A percentile compares a stretch with the other conserved stretches of the same genome.
These are phyloP conservation scores for Lobulomyces angularis DNA, from an alignment of 192 early-diverging fungal genomes.

Conservation along the genomic window DNA sequence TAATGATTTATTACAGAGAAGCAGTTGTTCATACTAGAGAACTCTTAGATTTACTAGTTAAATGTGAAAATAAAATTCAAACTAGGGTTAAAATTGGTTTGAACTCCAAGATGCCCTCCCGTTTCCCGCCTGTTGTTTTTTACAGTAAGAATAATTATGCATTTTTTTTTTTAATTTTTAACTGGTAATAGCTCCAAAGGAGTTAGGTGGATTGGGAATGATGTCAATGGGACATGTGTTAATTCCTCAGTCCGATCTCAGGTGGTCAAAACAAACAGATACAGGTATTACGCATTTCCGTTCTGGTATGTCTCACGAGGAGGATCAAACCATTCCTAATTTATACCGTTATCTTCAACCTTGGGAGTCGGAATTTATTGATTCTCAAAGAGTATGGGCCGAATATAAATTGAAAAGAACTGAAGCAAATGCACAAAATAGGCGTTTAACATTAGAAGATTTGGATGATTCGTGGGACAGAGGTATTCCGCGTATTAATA, in stretches of 20 bases:
- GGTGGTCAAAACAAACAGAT: constrained; percentile 95
- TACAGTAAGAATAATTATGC: constrained; percentile 21
- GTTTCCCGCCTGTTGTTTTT: constrained; percentile 92
- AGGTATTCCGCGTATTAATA: constrained; percentile 97
- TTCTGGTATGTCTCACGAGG: constrained; percentile 94
- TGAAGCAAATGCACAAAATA: constrained; percentile 92
- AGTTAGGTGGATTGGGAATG: constrained; percentile 96
- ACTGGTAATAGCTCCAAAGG: constrained; percentile 66
- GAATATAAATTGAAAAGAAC: constrained; percentile 96
- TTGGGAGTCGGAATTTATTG: constrained; percentile 98
- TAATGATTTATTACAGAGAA: constrained; percentile 98
- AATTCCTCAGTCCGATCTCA: constrained; percentile 91
- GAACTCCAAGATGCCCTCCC: constrained; percentile 96
- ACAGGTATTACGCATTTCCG: constrained; percentile 95
- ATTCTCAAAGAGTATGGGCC: constrained; percentile 98
- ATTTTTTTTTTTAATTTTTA: not conserved
- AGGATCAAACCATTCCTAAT: constrained; percentile 94
- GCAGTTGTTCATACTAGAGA: constrained; percentile 96
- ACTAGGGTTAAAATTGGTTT: constrained; percentile 98
- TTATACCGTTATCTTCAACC: constrained; percentile 95
- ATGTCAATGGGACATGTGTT: constrained; percentile 98
- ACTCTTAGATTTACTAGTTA: constrained; percentile 89
- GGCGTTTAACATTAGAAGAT: constrained; percentile 96
- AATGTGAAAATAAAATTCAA: constrained; percentile 98
- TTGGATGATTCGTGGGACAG: constrained; percentile 98